These are phyloP conservation scores for Ceratocystis papillata DNA, from an alignment of 2,329 filamentous ascomycete genomes.

Conservation along the genomic window DNA sequence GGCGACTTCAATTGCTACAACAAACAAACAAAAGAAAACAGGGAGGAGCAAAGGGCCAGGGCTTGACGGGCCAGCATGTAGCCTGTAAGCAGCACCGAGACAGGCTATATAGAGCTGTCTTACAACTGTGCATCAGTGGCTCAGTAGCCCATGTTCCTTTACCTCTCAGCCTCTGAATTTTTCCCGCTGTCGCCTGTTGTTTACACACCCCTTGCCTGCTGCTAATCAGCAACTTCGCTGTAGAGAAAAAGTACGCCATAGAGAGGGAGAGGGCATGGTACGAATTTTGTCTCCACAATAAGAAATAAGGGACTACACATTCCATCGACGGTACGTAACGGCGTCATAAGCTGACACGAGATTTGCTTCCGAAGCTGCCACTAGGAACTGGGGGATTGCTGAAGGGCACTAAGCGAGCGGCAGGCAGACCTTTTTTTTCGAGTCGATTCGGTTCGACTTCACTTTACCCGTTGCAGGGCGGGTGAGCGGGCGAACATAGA, in stretches of 20 bases:
- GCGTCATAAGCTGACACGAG: constrained; percentile 13
- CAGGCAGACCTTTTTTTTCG: neutral
- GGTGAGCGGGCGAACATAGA: no score
- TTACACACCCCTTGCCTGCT: neutral
- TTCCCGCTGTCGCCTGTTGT: neutral
- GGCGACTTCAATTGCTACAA: neutral
- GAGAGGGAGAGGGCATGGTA: neutral
- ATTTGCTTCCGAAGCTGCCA: constrained; percentile 6
- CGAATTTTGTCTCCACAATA: constrained; percentile 4
- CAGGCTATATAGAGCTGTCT: neutral
- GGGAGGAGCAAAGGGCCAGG: neutral
- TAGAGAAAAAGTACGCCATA: neutral
- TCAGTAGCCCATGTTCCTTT: neutral
- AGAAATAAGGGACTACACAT: constrained; percentile 3
- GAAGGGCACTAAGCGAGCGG: neutral
- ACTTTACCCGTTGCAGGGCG: no score
- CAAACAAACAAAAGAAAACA: neutral
- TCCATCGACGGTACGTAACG: constrained; percentile 5
- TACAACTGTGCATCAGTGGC: neutral
- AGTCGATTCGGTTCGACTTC: no score
- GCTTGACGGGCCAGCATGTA: no score
- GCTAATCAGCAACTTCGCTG: no score
- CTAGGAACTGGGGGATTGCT: constrained; percentile 11
- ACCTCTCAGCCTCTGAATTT: neutral
- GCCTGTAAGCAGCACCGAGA: neutral